These are phyloP conservation scores for Trichoderma sp. DNA, from an alignment of 2,329 filamentous ascomycete species.

Conservation along the genomic window DNA sequence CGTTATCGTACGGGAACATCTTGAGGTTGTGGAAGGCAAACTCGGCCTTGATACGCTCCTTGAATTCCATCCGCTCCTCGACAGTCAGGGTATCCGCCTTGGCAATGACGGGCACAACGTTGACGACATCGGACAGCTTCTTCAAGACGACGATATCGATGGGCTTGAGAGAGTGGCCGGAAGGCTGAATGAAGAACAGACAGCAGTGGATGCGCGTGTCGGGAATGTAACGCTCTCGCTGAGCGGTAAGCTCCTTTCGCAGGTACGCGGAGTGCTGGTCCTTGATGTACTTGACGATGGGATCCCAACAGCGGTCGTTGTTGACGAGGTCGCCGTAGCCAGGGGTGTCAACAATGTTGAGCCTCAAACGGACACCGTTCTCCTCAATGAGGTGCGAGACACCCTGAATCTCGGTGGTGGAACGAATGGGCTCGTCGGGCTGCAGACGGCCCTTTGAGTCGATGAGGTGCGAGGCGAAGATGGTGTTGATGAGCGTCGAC, in stretches of 20 bases:
- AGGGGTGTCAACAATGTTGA: conserved; percentile 99
- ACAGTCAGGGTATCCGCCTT: conserved; percentile 96
- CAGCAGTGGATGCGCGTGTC: conserved; percentile 99
- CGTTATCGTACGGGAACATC: conserved; percentile 99
- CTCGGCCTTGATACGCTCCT: conserved; percentile 99
- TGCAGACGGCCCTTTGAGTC: conserved; percentile 95
- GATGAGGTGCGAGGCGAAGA: conserved; percentile 98
- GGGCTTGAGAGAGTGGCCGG: conserved; percentile 95
- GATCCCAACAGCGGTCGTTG: conserved; percentile 99
- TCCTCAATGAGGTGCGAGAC: conserved; percentile 99
- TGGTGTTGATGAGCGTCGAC: conserved; percentile 99
- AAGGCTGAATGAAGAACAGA: conserved; percentile 99
- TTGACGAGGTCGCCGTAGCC: conserved; percentile 99
- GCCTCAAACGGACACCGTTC: conserved; percentile 93
- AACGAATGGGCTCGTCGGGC: conserved; percentile 89
- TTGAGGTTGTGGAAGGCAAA: conserved; percentile 99
- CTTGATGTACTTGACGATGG: conserved; percentile 99
- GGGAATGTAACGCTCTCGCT: conserved; percentile 98
- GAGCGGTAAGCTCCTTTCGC: conserved; percentile 97
- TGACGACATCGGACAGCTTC: conserved; percentile 99
- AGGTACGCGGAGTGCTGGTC: conserved; percentile 99
- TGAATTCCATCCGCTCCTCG: conserved; percentile 94
- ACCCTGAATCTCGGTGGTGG: conserved; percentile 96
- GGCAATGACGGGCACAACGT: conserved; percentile 97
- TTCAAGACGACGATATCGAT: conserved; percentile 99